phyloP scores from a whole-genome alignment of 805 yeast species.

The Kluyveromyces lactis region DNA sequence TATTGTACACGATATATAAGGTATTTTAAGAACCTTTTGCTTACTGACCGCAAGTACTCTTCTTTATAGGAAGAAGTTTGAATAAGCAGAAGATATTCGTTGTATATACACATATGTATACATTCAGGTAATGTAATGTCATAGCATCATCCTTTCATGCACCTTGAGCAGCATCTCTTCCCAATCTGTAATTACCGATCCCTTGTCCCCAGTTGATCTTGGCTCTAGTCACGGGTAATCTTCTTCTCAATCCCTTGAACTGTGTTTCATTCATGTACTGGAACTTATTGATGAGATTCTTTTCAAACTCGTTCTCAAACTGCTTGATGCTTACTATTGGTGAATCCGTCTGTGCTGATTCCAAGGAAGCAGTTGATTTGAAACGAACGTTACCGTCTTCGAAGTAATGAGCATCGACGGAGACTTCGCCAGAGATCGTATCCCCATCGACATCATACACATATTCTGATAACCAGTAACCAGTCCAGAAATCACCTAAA shows the following conservation, averaged over 20 bases:
- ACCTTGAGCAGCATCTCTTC: conserved; percentile 61
- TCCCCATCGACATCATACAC: conserved; percentile 29
- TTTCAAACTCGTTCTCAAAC: conserved; percentile 54
- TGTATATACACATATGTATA: background rate
- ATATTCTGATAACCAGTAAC: conserved; percentile 76
- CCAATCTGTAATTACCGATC: conserved; percentile 80
- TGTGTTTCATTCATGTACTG: conserved; percentile 65
- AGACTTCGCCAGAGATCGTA: conserved; percentile 44
- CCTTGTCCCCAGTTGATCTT: conserved; percentile 94
- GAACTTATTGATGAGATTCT: conserved; percentile 53
- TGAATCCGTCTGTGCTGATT: conserved; percentile 14
- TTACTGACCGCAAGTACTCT: too few species aligned
- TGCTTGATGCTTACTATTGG: conserved; percentile 39
- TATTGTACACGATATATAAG: conserved; percentile 48
- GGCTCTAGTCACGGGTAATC: conserved; percentile 84
- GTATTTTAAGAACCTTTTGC: conserved; percentile 35
- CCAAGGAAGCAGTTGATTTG: conserved; percentile 36
- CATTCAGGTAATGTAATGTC: background rate
- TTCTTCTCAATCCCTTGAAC: conserved; percentile 82
- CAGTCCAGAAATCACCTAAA: conserved; percentile 78
- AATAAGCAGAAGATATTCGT: conserved; percentile 3
- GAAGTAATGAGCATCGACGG: conserved; percentile 78
- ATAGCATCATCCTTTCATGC: background rate
- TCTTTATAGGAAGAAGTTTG: too few species aligned
- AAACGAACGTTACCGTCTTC: conserved; percentile 95